These are phyloP conservation scores for Saccharomyces hybrid DNA, from an alignment of 1,139 yeast genomes.

Conservation along the genomic window DNA sequence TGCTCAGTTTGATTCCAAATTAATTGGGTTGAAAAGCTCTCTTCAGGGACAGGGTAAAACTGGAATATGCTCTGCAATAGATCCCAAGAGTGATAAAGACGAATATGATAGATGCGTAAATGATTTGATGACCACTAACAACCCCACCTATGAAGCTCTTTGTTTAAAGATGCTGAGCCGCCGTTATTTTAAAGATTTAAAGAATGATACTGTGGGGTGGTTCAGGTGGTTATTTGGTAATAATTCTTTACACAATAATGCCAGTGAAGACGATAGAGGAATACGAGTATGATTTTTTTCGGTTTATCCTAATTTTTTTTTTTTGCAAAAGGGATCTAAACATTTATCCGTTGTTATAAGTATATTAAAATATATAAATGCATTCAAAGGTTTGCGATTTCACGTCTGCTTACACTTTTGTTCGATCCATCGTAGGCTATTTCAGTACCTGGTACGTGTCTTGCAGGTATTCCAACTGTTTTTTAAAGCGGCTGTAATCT, in stretches of 20 bases:
- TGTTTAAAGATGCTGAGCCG: conserved; percentile 14
- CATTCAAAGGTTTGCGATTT: neutral
- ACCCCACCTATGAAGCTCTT: conserved; percentile 16
- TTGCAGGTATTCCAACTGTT: conserved; percentile 12
- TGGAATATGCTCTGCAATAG: conserved; percentile 13
- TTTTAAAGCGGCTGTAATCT: conserved; percentile 9
- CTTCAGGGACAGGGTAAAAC: conserved; percentile 14
- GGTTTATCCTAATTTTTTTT: no score
- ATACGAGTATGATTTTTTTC: neutral
- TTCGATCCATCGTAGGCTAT: neutral
- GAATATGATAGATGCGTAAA: conserved; percentile 17
- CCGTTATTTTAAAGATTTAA: conserved; percentile 10
- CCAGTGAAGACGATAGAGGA: neutral
- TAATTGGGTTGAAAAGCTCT: conserved; percentile 33
- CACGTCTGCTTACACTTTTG: neutral
- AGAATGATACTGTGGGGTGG: conserved; percentile 14
- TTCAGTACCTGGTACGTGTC: conserved; percentile 9
- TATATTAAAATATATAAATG: neutral
- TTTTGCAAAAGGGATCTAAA: neutral
- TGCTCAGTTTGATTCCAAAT: conserved; percentile 41
- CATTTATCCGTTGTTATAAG: neutral
- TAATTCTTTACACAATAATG: neutral
- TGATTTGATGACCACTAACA: conserved; percentile 9
- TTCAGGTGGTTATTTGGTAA: conserved; percentile 15
- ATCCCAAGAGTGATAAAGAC: conserved; percentile 14